Evolutionary conservation across 305 asterid species (phyloP).

Genomic region (Plantago lanceolata): DNA sequence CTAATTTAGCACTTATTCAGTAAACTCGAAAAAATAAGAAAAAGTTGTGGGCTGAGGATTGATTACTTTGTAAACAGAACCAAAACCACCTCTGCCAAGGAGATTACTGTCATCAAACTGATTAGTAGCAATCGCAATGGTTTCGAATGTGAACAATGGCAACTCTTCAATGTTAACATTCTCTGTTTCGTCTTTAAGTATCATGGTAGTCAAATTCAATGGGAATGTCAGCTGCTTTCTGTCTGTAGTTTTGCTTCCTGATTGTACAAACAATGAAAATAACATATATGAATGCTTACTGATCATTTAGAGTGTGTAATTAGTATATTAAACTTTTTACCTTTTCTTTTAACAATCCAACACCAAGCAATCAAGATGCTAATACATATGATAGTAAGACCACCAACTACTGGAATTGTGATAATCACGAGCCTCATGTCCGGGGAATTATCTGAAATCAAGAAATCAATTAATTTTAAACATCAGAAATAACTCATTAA

Average conservation of each 20-base stretch:
- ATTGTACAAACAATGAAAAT: neutral
- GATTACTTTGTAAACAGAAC: slow-evolving; percentile 2
- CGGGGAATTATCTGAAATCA: neutral
- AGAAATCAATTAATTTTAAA: too few species aligned
- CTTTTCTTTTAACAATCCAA: neutral
- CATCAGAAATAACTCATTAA: too few species aligned
- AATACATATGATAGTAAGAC: neutral
- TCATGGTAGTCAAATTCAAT: too few species aligned
- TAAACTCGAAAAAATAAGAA: neutral
- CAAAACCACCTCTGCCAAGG: slow-evolving; percentile 2
- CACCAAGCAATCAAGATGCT: neutral
- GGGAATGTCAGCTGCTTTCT: neutral
- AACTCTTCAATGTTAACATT: neutral
- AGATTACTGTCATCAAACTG: neutral
- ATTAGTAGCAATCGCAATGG: neutral
- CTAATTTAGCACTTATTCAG: neutral
- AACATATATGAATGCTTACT: neutral
- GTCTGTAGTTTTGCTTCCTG: neutral
- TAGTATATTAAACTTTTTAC: neutral
- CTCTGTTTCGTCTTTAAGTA: neutral
- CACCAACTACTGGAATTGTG: neutral
- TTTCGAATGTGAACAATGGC: neutral
- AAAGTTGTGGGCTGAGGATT: neutral
- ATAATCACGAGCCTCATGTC: neutral
- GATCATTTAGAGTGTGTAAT: neutral